Conservation (phyloP, 202 grass and related monocot genomes). For the Brachypodium distachyon region DNA sequence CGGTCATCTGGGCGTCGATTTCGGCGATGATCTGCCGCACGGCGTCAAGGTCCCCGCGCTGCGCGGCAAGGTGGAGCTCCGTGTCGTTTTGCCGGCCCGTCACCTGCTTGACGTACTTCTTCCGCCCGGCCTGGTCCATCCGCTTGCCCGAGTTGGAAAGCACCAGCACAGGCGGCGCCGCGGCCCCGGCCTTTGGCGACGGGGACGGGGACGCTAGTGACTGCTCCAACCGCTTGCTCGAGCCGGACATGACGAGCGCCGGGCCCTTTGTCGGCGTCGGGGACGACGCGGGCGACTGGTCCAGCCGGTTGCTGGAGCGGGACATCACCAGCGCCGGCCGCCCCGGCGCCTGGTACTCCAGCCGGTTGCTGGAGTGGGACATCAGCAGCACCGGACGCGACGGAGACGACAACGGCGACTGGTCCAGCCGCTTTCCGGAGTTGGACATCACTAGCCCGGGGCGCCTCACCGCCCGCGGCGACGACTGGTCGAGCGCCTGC, state of each 20-base stretch:
- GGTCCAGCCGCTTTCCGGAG: constrained; percentile 69
- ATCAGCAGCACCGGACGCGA: constrained; percentile 27
- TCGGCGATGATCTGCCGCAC: constrained; percentile 73
- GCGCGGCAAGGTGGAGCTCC: constrained; percentile 83
- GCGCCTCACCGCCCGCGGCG: not conserved
- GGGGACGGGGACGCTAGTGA: constrained; percentile 9
- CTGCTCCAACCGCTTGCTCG: constrained; percentile 42
- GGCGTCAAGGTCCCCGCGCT: constrained; percentile 65
- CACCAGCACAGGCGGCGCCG: constrained; percentile 55
- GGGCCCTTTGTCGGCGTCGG: not conserved
- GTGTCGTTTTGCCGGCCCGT: constrained; percentile 88
- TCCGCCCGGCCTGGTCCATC: constrained; percentile 79
- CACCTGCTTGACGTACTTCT: constrained; percentile 93
- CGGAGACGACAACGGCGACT: constrained; percentile 35
- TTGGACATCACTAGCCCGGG: constrained; percentile 56
- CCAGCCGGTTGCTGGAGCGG: constrained; percentile 55
- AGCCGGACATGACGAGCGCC: constrained; percentile 42
- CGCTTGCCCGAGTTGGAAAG: constrained; percentile 88
- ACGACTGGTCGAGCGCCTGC: constrained; percentile 18
- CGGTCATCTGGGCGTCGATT: constrained; percentile 82
- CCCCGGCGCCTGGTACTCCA: constrained; percentile 38
- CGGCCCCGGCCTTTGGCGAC: constrained; percentile 31
- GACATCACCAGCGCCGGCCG: constrained; percentile 42
- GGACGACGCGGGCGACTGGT: constrained; percentile 13
- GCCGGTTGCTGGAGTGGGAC: constrained; percentile 57